Evolutionary conservation across 352 stramenopile genomes (phyloP), one percentile per base, ranked within the genome.

Genomic region (Globisporangium camurandrum): DNA sequence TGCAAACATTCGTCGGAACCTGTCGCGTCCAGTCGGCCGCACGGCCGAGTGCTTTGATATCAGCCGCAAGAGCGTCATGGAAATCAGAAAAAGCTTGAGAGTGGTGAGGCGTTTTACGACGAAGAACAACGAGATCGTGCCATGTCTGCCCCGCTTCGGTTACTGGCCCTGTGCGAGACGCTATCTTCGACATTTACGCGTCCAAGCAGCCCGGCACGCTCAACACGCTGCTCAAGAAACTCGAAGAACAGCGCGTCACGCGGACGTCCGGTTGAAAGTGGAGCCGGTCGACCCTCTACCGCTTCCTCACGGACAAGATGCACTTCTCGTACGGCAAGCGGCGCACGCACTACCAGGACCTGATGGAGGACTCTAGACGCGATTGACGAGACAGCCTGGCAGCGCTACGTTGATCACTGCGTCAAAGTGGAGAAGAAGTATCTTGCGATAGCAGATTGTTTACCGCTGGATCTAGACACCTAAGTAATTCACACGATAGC

Each of bases 281-380:
- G 54, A 51, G 37, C 2, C 37, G 54, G 0, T 38, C 46, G 8
- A 60, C 47, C 17, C 53, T 60, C 4, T 36, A 60, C 45, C 45
- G 53, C 10, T 54, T 60, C 45, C 14, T 55, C 3, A 46, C 26
- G 0, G 12, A 33, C 1, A 49, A 55, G 19, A 55, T 60, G 37
- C 16, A 51, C 31, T 55, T 39, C 30, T 38, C 54, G 1, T 49
- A 55, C 26, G 45, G 46, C 3, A 31, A 54, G 6, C 20, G 46
- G 4, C 54, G 34, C 22, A 46, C 38, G 14, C 38, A 55, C 38
- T 55, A 55, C 46, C 23, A 60, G 20, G 17, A 54, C n/a, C 24
- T 55, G 20, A 48, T 48, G 39, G 49, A 55, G 20, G 38, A 50
- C n/a, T n/a, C n/a, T n/a, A n/a, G n/a, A n/a, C n/a, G n/a, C n/a